Evolutionary conservation across 768 basidiomycete species (phyloP).

Genomic region (Hericium alpestre): DNA sequence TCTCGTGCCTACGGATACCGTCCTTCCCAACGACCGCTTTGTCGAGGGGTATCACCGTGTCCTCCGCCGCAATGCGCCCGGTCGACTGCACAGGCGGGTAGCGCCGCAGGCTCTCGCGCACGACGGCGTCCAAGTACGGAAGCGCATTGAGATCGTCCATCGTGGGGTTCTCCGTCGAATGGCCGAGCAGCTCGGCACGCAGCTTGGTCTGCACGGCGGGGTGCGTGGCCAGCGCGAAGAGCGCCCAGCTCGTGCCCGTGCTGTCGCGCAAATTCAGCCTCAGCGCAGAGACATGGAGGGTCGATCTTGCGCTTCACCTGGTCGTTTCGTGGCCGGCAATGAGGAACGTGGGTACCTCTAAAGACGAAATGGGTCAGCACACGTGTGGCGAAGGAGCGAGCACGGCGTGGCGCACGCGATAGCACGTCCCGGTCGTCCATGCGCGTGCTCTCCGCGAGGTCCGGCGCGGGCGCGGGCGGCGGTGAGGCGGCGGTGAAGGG

Average conservation of each 20-base stretch:
- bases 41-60: background rate
- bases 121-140: constrained; percentile 22
- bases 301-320: background rate
- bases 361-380: background rate
- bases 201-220: constrained; percentile 25
- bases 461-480: constrained; percentile 13
- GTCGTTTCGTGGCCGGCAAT: constrained; percentile 15
- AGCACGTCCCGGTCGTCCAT: background rate
- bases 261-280: background rate
- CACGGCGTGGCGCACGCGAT: background rate
- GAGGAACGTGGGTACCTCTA: constrained; percentile 12
- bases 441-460: constrained; percentile 13
- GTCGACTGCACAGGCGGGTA: constrained; percentile 13
- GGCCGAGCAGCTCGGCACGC: constrained; percentile 22
- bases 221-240: constrained; percentile 22
- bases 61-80: constrained; percentile 5
- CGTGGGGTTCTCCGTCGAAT: constrained; percentile 11
- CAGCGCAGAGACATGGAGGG: background rate
- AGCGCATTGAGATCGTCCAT: constrained; percentile 24
- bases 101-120: constrained; percentile 13
- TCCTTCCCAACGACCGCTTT: background rate
- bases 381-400: background rate
- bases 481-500: constrained; percentile 17
- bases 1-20: background rate
- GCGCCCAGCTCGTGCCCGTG: constrained; percentile 18